A percentile compares a stretch with the other conserved stretches of the same genome.
These are phyloP conservation scores for Botrytis fragariae DNA, from an alignment of 2,329 filamentous ascomycete species.

Conservation along the genomic window DNA sequence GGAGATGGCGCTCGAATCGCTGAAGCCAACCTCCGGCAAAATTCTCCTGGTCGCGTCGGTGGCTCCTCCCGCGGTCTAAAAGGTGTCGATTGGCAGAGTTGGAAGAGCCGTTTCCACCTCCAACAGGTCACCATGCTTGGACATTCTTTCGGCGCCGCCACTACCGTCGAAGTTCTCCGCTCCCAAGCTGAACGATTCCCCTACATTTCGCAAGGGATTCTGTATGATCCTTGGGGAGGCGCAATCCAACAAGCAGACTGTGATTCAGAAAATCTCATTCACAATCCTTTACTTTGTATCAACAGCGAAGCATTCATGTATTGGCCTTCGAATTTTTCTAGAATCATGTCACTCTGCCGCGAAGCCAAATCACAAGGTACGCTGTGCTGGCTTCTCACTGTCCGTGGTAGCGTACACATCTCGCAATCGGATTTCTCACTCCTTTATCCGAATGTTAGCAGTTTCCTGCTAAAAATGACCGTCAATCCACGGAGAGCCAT, in stretches of 20 bases:
- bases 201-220: conserved; percentile 61
- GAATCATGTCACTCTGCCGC: conserved; percentile 54
- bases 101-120: conserved; percentile 55
- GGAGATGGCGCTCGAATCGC: conserved; percentile 53
- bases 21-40: conserved; percentile 52
- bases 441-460: conserved; percentile 58
- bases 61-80: conserved; percentile 57
- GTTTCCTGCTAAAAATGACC: conserved; percentile 59
- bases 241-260: conserved; percentile 46
- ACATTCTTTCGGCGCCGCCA: conserved; percentile 66
- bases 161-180: conserved; percentile 58
- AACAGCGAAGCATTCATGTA: conserved; percentile 70
- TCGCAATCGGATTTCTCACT: conserved; percentile 66
- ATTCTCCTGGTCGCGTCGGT: conserved; percentile 51
- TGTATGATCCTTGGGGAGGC: conserved; percentile 64
- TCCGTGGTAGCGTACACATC: conserved; percentile 61
- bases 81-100: conserved; percentile 54
- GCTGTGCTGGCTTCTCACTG: conserved; percentile 51
- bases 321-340: conserved; percentile 62
- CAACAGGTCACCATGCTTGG: conserved; percentile 60
- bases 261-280: conserved; percentile 45
- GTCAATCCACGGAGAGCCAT: conserved; percentile 62
- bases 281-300: conserved; percentile 59
- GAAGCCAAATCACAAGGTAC: conserved; percentile 51
- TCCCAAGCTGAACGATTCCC: conserved; percentile 49